Evolutionary conservation across 1,284 basidiomycete genomes (phyloP).

Genomic region (Sphaerobolus stellatus): DNA sequence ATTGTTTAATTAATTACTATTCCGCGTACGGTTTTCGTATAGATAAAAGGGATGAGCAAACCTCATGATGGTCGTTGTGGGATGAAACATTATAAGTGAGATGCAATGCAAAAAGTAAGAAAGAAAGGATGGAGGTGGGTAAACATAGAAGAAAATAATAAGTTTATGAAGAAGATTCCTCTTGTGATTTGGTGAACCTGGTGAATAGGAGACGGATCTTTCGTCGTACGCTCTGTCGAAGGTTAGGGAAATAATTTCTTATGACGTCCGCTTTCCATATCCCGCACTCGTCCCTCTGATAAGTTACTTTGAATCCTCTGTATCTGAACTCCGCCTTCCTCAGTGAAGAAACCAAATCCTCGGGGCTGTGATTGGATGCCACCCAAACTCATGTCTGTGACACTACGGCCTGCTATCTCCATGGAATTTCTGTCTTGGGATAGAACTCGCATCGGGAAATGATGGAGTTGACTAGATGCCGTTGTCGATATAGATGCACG

Average conservation of each 20-base stretch:
- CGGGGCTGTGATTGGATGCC: constrained; percentile 58
- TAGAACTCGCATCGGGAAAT: constrained; percentile 19
- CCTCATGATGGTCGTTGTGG: no score
- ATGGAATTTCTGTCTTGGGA: constrained; percentile 35
- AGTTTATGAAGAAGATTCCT: no score
- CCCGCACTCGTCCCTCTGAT: constrained; percentile 49
- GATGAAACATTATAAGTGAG: no score
- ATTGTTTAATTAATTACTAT: no score
- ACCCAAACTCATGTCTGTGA: constrained; percentile 85
- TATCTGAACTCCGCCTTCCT: constrained; percentile 83
- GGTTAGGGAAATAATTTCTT: constrained; percentile 3
- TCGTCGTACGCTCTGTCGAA: constrained; percentile 6
- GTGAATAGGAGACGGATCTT: no score
- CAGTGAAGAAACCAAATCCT: constrained; percentile 83
- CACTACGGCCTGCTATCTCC: constrained; percentile 44
- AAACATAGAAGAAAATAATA: no score
- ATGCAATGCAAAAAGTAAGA: no score
- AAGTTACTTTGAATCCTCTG: constrained; percentile 75
- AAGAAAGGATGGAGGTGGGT: no score
- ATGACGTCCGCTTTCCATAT: no score
- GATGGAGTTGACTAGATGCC: not conserved
- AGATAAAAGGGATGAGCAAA: no score
- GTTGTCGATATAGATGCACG: not conserved
- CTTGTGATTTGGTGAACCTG: no score
- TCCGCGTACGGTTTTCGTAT: no score